Base-by-base conservation (phyloP, 2,329 filamentous ascomycete species). In the Fusarium keratoplasticum region DNA sequence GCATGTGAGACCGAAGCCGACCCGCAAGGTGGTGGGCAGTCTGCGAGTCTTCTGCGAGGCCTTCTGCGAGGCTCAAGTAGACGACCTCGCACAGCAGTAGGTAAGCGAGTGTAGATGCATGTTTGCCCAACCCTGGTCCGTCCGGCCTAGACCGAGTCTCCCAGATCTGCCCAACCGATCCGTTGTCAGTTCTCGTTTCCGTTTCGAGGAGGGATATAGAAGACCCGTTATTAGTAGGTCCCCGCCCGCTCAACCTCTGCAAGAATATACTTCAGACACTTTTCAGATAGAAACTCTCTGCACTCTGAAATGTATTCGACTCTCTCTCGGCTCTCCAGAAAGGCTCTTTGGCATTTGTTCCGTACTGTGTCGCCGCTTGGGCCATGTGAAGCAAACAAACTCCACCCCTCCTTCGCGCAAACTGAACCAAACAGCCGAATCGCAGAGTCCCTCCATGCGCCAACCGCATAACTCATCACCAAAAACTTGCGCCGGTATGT, bases 381-480 rank as follows among this genome's bases (percentile, higher is more conserved):
- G 36, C 61, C 66, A 42, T 57, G 36, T 55, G 67, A 69, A 67
- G 72, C 67, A 72, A 74, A 64, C 70, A 76, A 67, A 70, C 58
- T 64, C 50, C 29, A 58, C 57, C 50, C 63, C 66, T 65, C 64
- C 61, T 61, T 65, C 50, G 60, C 57, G 36, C 52, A 47, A 42
- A 35, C 64, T 50, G 33, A 50, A 70, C 61, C 74, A 61, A 71
- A 74, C 74, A 71, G 70, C 67, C 64, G 74, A 77, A 69, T 76
- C 55, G 70, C 65, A 69, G 63, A 67, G 58, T 64, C 29, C 42
- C 50, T 61, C 50, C 59, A 73, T 64, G 70, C 68, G 65, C 73
- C 69, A 70, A 60, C 66, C 64, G 66, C 72, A 67, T 61, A 70
- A 66, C 61, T 67, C 58, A 72, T 78, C 69, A 75, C 76, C 76